These are phyloP conservation scores for Alternaria brassicae DNA, from an alignment of 2,329 filamentous ascomycete genomes.

Conservation along the genomic window DNA sequence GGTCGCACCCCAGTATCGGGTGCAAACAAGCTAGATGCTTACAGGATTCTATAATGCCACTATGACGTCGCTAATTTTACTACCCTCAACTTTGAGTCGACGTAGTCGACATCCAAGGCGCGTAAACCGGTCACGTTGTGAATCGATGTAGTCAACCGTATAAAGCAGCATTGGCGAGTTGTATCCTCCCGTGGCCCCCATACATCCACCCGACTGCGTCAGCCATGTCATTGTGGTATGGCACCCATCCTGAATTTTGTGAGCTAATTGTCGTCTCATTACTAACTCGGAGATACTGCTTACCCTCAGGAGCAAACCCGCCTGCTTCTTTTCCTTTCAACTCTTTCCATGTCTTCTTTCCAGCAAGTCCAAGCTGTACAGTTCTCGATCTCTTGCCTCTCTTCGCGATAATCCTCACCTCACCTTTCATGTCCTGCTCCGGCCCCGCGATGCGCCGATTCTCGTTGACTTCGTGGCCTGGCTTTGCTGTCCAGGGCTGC, in stretches of 20 bases:
- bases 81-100: conserved; percentile 1
- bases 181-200: conserved; percentile 43
- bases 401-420: conserved; percentile 42
- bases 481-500: conserved; percentile 39
- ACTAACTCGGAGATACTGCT: conserved; percentile 1
- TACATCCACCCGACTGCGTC: conserved; percentile 48
- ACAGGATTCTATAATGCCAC: background rate
- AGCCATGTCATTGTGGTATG: conserved; percentile 47
- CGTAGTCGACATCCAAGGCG: conserved; percentile 9
- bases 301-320: conserved; percentile 39
- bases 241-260: conserved; percentile 37
- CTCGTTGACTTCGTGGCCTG: conserved; percentile 41
- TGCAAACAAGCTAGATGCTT: background rate
- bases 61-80: background rate
- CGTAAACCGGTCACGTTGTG: conserved; percentile 10
- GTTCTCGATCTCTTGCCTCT: conserved; percentile 35
- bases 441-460: conserved; percentile 36
- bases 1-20: background rate
- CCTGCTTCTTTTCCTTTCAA: conserved; percentile 37
- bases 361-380: conserved; percentile 37
- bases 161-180: conserved; percentile 40
- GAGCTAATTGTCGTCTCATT: background rate
- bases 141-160: conserved; percentile 22
- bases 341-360: conserved; percentile 40
- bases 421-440: conserved; percentile 42